phyloP scores from a whole-genome alignment of 345 rosid species.

The Heritiera littoralis region DNA sequence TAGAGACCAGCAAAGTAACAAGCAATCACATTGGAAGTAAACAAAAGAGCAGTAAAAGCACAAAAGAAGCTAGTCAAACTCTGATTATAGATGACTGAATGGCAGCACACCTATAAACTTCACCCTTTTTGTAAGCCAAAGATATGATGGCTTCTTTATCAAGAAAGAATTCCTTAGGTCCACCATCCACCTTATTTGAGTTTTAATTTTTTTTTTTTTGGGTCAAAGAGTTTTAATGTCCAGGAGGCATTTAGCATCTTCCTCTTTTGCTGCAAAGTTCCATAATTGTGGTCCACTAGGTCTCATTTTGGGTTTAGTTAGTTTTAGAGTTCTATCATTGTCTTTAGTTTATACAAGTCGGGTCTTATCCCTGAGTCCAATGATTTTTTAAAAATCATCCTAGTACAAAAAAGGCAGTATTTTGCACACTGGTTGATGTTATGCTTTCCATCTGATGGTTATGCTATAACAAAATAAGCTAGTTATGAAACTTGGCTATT shows the following conservation, averaged over 20 bases:
- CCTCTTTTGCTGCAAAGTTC: background rate
- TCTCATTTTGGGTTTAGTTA: slow-evolving; percentile 3
- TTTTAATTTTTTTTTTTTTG: no score
- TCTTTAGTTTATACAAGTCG: slow-evolving; percentile 1
- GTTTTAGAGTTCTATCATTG: background rate
- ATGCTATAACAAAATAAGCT: background rate
- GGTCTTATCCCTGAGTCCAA: background rate
- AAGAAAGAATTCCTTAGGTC: background rate
- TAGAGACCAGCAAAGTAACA: slow-evolving; percentile 7
- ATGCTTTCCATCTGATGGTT: background rate
- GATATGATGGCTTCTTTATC: background rate
- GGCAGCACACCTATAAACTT: background rate
- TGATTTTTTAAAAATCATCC: background rate
- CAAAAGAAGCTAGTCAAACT: background rate
- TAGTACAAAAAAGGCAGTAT: background rate
- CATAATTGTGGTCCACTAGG: background rate
- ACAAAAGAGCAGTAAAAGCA: background rate
- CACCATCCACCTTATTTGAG: background rate
- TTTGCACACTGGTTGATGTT: background rate
- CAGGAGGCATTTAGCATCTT: background rate
- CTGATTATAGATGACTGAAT: background rate
- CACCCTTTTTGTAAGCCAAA: background rate
- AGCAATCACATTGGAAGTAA: background rate
- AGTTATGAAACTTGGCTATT: background rate
- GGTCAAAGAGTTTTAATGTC: background rate